phyloP scores from a whole-genome alignment of 2,329 filamentous ascomycete species.

The Daldinia sp. region DNA sequence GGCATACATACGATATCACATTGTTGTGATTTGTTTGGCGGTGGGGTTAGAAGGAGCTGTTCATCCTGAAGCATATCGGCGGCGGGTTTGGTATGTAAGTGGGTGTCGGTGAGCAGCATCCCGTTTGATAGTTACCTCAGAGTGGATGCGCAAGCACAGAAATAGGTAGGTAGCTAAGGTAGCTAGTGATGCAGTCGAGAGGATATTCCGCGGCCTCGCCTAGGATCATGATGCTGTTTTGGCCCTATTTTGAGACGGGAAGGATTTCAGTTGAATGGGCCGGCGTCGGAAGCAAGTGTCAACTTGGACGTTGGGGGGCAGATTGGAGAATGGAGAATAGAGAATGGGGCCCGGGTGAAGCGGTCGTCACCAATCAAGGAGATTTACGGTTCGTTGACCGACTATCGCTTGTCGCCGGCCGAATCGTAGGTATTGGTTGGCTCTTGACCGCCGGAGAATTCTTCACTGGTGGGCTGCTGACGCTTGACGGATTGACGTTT shows the following conservation, averaged over 20 bases:
- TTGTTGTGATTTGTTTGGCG: conserved; percentile 27
- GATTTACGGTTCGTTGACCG: conserved; percentile 28
- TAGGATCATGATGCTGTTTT: conserved; percentile 3
- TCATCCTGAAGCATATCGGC: conserved; percentile 17
- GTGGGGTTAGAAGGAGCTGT: conserved; percentile 27
- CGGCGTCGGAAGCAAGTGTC: conserved; percentile 17
- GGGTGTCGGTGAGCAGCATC: conserved; percentile 32
- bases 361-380: conserved; percentile 31
- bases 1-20: conserved; percentile 30
- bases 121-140: conserved; percentile 20
- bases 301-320: conserved; percentile 25
- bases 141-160: conserved; percentile 30
- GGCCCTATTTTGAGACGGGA: conserved; percentile 3
- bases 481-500: background rate
- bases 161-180: conserved; percentile 24
- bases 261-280: conserved; percentile 15
- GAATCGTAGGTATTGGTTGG: conserved; percentile 32
- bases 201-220: background rate
- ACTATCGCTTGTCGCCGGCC: conserved; percentile 31
- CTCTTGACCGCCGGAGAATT: conserved; percentile 37
- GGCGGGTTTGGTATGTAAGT: conserved; percentile 12
- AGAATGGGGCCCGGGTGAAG: conserved; percentile 11
- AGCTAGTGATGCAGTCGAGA: conserved; percentile 22
- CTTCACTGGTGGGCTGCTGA: conserved; percentile 10
- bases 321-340: conserved; percentile 7